These are phyloP conservation scores for Triticum turgidum DNA, from an alignment of 176 grass and related monocot species.

Conservation along the genomic window DNA sequence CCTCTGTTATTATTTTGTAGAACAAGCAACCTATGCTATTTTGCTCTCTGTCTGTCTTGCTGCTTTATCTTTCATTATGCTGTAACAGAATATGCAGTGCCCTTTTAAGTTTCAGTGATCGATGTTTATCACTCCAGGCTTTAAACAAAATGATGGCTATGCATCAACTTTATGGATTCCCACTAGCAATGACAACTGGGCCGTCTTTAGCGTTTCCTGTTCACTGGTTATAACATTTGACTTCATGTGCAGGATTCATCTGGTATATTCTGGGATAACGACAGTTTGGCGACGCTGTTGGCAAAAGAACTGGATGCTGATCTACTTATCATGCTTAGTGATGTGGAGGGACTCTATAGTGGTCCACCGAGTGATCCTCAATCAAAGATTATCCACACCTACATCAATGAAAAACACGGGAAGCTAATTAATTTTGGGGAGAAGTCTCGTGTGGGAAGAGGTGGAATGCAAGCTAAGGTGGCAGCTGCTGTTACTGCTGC, in stretches of 20 bases:
- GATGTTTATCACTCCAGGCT: neutral
- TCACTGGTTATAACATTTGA: constrained; percentile 23
- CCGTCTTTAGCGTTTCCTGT: neutral
- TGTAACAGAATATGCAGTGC: neutral
- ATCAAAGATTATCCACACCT: constrained; percentile 89
- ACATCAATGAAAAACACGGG: constrained; percentile 79
- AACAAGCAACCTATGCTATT: neutral
- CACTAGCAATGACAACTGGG: neutral
- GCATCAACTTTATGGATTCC: neutral
- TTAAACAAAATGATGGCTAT: neutral
- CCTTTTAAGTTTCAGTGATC: neutral
- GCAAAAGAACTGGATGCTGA: constrained; percentile 82
- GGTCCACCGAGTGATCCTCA: constrained; percentile 86
- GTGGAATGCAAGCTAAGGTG: constrained; percentile 98
- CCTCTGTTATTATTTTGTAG: neutral
- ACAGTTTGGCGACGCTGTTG: constrained; percentile 85
- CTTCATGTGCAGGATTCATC: constrained; percentile 70
- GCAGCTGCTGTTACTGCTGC: constrained; percentile 73
- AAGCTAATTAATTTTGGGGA: constrained; percentile 91
- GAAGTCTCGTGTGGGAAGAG: constrained; percentile 93
- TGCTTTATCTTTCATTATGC: neutral
- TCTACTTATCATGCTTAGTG: constrained; percentile 92
- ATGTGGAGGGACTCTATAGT: constrained; percentile 93
- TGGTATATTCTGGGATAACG: constrained; percentile 99
- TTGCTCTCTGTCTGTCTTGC: neutral